A percentile compares a stretch with the other conserved stretches of the same genome.
Conservation (phyloP, 495 filamentous ascomycete species). For the Aspergillus olivimuriae region DNA sequence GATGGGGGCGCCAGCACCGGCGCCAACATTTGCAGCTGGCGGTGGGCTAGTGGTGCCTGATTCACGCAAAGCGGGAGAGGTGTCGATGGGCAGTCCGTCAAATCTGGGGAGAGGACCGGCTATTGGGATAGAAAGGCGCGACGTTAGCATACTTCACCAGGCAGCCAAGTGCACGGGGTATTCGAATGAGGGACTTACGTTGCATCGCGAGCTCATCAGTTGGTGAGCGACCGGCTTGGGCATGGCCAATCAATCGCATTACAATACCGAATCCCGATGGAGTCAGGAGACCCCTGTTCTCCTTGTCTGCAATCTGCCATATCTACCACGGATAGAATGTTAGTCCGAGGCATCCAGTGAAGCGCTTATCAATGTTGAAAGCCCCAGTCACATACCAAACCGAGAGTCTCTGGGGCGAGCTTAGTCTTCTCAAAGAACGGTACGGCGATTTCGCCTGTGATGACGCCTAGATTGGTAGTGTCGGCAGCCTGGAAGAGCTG, state of each 20-base stretch:
- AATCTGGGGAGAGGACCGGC: constrained; percentile 89
- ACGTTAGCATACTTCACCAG: too few species aligned
- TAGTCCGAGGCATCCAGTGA: too few species aligned
- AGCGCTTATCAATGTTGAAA: background rate
- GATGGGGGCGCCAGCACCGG: constrained; percentile 66
- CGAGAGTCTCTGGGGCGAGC: constrained; percentile 74
- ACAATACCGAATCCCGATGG: constrained; percentile 87
- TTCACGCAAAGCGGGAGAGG: constrained; percentile 32
- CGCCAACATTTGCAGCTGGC: too few species aligned
- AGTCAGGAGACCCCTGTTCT: constrained; percentile 90
- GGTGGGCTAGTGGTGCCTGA: constrained; percentile 46
- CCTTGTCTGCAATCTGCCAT: constrained; percentile 97
- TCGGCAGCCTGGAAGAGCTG: constrained; percentile 89
- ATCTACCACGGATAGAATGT: too few species aligned
- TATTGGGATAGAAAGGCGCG: too few species aligned
- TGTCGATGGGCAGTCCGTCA: constrained; percentile 56
- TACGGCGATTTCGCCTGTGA: constrained; percentile 92
- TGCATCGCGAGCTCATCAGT: constrained; percentile 68
- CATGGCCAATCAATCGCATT: constrained; percentile 89
- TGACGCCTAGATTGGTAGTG: constrained; percentile 81
- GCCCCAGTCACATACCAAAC: constrained; percentile 58
- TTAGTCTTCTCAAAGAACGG: constrained; percentile 97
- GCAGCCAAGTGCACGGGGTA: background rate
- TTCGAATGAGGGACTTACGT: constrained; percentile 37
- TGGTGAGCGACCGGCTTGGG: constrained; percentile 77